Evolutionary conservation across 2,329 filamentous ascomycete species (phyloP), one percentile per base, ranked within the genome.

Genomic region (Botryosphaeria agaves): DNA sequence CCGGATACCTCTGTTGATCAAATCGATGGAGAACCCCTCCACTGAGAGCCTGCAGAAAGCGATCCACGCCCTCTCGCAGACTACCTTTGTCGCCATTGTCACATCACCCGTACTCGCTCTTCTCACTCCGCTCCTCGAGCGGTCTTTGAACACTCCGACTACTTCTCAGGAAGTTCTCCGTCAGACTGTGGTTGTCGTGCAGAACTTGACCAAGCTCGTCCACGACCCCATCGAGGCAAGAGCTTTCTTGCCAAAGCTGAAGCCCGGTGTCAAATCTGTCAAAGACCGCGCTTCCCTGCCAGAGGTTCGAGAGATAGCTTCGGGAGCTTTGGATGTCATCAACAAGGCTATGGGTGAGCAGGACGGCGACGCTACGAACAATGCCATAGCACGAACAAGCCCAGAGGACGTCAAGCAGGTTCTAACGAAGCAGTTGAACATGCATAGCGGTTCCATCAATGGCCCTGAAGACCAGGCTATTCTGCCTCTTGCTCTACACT

Each of bases 201-300:
- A 98, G 61, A 98, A 98, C 60, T 64, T 98, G 61, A 98, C 89
- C 36, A 95, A 93, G 63, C 73, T 98, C 18, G 89, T 98, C 17
- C 89, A 98, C 55, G 85, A 82, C 52, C 89, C 89, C 9, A 73
- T 93, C 36, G 89, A 98, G 62, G 89, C 89, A 19, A 72, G 89
- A 41, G 82, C 82, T 33, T 98, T 98, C 66, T 59, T 98, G 50
- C 89, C 89, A 30, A 94, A 93, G 58, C 66, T 98, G 31, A 79
- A 81, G 48, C 89, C 89, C 26, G 89, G 89, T 69, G 80, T 98
- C 28, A 83, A 94, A 63, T 69, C 67, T 32, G 87, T 98, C 34
- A 72, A 76, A 41, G 76, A 91, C 42, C 73, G 84, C 38, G 87
- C 89, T 17, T 92, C 89, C 24, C 69, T 95, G 2, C 89, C 89